Evolutionary conservation across 1,139 yeast species (phyloP), one percentile per base, ranked within the genome.

Genomic region (Citeromyces hawaiiensis): DNA sequence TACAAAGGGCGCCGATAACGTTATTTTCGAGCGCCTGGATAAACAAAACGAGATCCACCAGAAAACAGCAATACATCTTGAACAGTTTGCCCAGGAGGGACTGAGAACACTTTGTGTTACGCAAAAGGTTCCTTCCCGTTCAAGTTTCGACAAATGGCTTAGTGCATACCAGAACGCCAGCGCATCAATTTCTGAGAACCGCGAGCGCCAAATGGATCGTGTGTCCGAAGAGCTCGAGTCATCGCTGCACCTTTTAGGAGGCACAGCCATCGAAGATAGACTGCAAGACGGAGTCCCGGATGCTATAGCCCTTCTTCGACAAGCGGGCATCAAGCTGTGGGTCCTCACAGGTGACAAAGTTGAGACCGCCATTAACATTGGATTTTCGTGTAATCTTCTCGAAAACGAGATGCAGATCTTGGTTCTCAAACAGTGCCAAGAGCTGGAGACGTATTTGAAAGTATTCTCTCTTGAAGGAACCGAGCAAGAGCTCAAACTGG

Each of bases 331-430:
- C 48, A 91, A 91, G 59, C 65, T 91, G 41, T 91, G 98, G 98
- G 97, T 91, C 33, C 68, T 91, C 42, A 91, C 98, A 14, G 98
- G 98, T 59, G 98, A 91, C 60, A 83, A 88, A 61, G 91, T 91
- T 38, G 98, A 91, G 62, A 91, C 98, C 27, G 98, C 98, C 7
- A 91, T 91, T 54, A 91, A 91, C 55, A 91, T 91, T 65, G 98
- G 98, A 4, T 91, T 86, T 56, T 86, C 96, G 10, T 91, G 97
- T 67, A 91, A 91, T 53, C 65, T 72, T 43, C 59, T 72, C 43
- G 70, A 64, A 21, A 70, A 63, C 43, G 68, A 63, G 34, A 70
- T 72, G 77, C 64, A 68, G 44, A 55, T 72, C 40, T 56, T 71
- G 38, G 74, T 71, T 17, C 67, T 72, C 33, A 45, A 56, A 38